Evolutionary conservation across 352 stramenopile species (phyloP), one percentile per base, ranked within the genome.

Genomic region (Pythium sukuiense): DNA sequence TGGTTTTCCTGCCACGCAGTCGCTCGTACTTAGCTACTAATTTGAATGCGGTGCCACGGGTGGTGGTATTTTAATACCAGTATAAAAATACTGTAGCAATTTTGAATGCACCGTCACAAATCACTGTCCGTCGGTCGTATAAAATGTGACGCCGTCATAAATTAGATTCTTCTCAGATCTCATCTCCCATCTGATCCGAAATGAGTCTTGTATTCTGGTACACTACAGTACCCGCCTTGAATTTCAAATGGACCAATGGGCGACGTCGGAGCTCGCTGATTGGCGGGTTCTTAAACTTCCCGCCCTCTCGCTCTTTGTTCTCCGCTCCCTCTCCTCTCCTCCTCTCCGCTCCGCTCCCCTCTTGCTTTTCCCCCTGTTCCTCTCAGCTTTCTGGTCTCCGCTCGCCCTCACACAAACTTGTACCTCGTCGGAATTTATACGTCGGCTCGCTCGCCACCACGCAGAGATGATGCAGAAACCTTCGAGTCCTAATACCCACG

Each of bases 401-500:
- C 37, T 46, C 49, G 6, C 45, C n/a, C 63, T 74, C 57, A 68
- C 60, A 73, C 71, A 79, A 81, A 61, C 71, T 75, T 77, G 80
- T 83, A 86, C 76, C 77, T 79, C 71, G 77, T 72, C 74, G 74
- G 87, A 89, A 74, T 90, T 89, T 81, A 83, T 84, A 61, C 26
- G 32, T n/a, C 11, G n/a, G 39, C 56, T 26, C 9, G 39, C 12
- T 32, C n/a, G 12, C 14, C 56, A n/a, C 30, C 43, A 18, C 11
- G 16, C n/a, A 61, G 37, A 65, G 55, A 76, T 70, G 67, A 81
- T 80, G 78, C 72, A 80, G 61, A 87, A 90, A 87, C 81, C 83
- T 92, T 88, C 82, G 70, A 92, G 81, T 89, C 79, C 84, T 90
- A 85, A 92, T 92, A 92, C 79, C 45, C 37, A 30, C 55, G 55